phyloP scores from a whole-genome alignment of 2,329 filamentous ascomycete species.

The Mariannaea sp. region DNA sequence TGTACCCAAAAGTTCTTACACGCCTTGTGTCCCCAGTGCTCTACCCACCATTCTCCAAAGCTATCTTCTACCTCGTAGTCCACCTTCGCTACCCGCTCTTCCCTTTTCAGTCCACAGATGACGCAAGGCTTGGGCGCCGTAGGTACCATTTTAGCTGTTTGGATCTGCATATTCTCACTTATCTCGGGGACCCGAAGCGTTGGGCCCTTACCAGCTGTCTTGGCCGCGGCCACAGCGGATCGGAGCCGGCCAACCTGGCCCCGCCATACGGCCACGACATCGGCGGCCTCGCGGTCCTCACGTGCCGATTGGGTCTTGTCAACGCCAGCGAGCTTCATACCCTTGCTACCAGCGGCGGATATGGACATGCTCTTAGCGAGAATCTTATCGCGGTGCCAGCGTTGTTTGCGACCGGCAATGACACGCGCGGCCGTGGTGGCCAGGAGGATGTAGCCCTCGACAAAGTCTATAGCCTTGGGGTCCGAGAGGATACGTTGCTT shows the following conservation, averaged over 20 bases:
- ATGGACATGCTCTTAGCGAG: constrained; percentile 89
- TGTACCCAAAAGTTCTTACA: constrained; percentile 87
- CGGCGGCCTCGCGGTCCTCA: constrained; percentile 83
- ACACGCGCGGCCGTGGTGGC: constrained; percentile 75
- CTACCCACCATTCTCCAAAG: constrained; percentile 96
- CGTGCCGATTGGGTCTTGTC: constrained; percentile 82
- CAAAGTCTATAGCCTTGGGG: constrained; percentile 64
- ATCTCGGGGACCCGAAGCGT: constrained; percentile 70
- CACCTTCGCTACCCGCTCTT: constrained; percentile 78
- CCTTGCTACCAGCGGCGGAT: constrained; percentile 72
- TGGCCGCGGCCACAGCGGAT: constrained; percentile 70
- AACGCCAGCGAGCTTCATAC: constrained; percentile 90
- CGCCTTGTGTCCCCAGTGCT: constrained; percentile 80
- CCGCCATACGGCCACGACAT: constrained; percentile 77
- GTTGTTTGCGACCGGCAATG: constrained; percentile 80
- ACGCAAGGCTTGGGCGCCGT: constrained; percentile 78
- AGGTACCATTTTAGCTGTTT: constrained; percentile 72
- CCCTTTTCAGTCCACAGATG: constrained; percentile 84
- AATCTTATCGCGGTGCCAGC: constrained; percentile 89
- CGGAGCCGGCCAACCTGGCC: constrained; percentile 75
- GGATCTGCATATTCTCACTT: constrained; percentile 68
- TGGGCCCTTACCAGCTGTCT: constrained; percentile 57
- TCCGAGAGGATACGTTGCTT: constrained; percentile 69
- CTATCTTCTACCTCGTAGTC: constrained; percentile 82
- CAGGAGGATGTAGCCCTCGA: constrained; percentile 67